Percentiles rank a stretch among this genome's conserved stretches.
phyloP scores from a whole-genome alignment of 805 yeast genomes.

The Metschnikowia anglica region DNA sequence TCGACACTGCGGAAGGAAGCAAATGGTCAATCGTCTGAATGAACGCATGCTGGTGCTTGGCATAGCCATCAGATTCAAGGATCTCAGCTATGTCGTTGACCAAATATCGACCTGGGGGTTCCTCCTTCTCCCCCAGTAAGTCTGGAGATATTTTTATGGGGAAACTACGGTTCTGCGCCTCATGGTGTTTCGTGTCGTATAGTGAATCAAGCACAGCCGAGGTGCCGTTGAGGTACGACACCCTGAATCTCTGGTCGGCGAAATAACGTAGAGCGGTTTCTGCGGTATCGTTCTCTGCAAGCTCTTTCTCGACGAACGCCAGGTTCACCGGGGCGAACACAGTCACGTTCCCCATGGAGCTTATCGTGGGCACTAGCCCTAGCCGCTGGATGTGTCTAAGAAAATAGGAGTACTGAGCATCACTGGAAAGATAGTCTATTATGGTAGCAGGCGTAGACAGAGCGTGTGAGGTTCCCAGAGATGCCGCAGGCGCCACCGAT shows the following conservation, averaged over 20 bases:
- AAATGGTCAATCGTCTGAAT: conserved; percentile 61
- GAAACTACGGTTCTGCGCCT: conserved; percentile 4
- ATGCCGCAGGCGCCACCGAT: neutral
- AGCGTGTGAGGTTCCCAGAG: neutral
- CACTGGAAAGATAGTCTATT: conserved; percentile 65
- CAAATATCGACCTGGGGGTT: conserved; percentile 28
- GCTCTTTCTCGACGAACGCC: conserved; percentile 51
- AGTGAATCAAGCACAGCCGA: conserved; percentile 34
- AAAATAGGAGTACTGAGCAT: conserved; percentile 66
- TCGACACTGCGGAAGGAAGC: conserved; percentile 35
- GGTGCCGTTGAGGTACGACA: conserved; percentile 28
- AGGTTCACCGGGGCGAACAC: conserved; percentile 79
- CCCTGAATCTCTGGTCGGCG: conserved; percentile 32
- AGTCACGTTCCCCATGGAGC: conserved; percentile 61
- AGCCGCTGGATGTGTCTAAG: conserved; percentile 58
- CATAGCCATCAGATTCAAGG: conserved; percentile 55
- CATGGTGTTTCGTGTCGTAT: conserved; percentile 16
- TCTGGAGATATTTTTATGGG: conserved; percentile 21
- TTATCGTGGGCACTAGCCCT: conserved; percentile 62
- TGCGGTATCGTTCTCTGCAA: conserved; percentile 21
- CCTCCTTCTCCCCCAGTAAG: conserved; percentile 26
- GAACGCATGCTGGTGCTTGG: conserved; percentile 61
- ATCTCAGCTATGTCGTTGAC: conserved; percentile 49
- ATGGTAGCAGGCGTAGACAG: conserved; percentile 42
- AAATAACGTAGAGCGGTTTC: conserved; percentile 30